Evolutionary conservation across 1,284 basidiomycete genomes (phyloP), one percentile per base, ranked within the genome.

Genomic region (Boletus holoroseus): DNA sequence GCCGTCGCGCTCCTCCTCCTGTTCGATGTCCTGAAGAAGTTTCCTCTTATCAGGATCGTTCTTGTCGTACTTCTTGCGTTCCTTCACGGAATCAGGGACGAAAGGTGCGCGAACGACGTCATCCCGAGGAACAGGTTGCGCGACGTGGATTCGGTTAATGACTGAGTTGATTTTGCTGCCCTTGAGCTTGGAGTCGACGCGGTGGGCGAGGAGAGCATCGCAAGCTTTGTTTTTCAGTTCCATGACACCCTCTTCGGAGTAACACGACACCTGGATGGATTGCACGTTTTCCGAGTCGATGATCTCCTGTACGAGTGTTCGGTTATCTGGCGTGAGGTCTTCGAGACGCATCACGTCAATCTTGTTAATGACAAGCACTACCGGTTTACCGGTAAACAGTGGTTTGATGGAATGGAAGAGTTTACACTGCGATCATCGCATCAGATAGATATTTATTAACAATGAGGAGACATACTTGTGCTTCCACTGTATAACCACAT

Each of bases 321-420:
- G 85, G 55, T 82, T 82, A 58, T 91, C 88, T 4, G 82, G 73
- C 9, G 78, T 70, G 24, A 96, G 78, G 63, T 96, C 92, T 45
- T 88, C 83, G 6, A 94, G 79, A 41, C 90, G 84, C 56, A 77
- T 85, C 50, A 96, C 85, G 67, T 97, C 94, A 61, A 92, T 87
- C 79, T 97, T 97, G 81, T 97, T 97, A 71, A 96, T 85, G 58
- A 96, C 93, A 32, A 97, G 83, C 50, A 96, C 66, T 44, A 86
- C 88, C 30, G 94, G 94, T 72, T 96, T 97, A 68, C 88, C 89
- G 50, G 79, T 76, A 72, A 97, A 97, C 46, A 97, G 79, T 30
- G 94, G 94, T 72, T 95, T 96, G 74, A 97, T 96, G 44, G 94
- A 96, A 68, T 95, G 89, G 82, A 94, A 97, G 55, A 97, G 83